Conservation (phyloP, 306 rosid genomes). For the Cucurbita moschata region DNA sequence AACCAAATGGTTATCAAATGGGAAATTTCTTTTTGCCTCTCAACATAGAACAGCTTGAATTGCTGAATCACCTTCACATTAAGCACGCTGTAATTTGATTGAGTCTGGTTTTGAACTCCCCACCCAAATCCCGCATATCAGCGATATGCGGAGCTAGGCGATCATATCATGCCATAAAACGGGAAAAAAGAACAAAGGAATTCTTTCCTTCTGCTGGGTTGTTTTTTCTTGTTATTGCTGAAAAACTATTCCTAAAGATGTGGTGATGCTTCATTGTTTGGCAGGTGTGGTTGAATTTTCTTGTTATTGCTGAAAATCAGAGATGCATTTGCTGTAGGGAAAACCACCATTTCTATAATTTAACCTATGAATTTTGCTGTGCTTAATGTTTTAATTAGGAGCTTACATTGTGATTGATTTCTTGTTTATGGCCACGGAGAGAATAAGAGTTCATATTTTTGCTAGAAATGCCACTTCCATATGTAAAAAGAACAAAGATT, state of each 20-base stretch:
- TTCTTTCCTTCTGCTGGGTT: background rate
- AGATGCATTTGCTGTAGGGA: constrained; percentile 1
- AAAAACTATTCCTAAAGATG: background rate
- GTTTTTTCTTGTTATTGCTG: background rate
- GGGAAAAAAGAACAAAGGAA: background rate
- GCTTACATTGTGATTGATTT: background rate
- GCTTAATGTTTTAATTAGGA: background rate
- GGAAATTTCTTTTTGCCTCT: background rate
- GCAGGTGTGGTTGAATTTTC: constrained; percentile 3
- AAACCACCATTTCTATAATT: background rate
- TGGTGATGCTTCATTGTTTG: background rate
- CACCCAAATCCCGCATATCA: too few species aligned
- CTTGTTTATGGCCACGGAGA: constrained; percentile 2
- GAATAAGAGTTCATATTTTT: constrained; percentile 8
- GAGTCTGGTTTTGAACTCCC: background rate
- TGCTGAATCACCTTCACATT: background rate
- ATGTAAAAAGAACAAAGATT: background rate
- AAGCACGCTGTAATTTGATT: background rate
- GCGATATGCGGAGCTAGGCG: too few species aligned
- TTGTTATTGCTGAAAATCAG: constrained; percentile 1
- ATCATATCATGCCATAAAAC: too few species aligned
- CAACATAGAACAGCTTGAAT: background rate
- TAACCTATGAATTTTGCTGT: constrained; percentile 5
- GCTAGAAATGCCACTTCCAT: background rate
- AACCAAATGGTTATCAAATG: too few species aligned